These are phyloP conservation scores for Aaosphaeria pasadenensis DNA, from an alignment of 2,329 filamentous ascomycete species.

Conservation along the genomic window DNA sequence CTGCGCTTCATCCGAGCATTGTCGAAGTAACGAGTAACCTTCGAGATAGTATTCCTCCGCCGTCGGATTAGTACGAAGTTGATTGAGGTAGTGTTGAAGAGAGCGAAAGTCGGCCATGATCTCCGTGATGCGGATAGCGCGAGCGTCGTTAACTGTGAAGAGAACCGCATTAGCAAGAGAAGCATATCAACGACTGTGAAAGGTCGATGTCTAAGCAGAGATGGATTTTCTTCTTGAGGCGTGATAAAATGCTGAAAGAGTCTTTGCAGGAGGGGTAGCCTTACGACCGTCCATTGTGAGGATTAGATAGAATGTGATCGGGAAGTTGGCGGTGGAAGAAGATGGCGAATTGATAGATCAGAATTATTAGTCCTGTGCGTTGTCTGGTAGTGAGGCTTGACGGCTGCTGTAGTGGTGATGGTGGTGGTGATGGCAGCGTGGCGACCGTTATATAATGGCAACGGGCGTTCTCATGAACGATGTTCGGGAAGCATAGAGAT, in stretches of 20 bases:
- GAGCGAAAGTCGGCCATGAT: slow-evolving; percentile 64
- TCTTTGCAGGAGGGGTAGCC: slow-evolving; percentile 19
- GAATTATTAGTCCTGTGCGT: too few species aligned
- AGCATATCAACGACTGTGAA: background rate
- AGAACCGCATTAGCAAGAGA: slow-evolving; percentile 10
- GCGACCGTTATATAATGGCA: slow-evolving; percentile 34
- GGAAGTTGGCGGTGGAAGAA: slow-evolving; percentile 8
- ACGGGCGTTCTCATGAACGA: slow-evolving; percentile 23
- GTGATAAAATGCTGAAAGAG: background rate
- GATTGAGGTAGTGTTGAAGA: slow-evolving; percentile 57
- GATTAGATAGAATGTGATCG: too few species aligned
- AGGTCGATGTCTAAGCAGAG: background rate
- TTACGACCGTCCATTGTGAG: slow-evolving; percentile 58
- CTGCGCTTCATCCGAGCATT: slow-evolving; percentile 55
- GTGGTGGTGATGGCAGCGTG: slow-evolving; percentile 25
- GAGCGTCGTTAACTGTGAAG: slow-evolving; percentile 58
- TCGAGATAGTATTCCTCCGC: slow-evolving; percentile 58
- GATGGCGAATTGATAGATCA: background rate
- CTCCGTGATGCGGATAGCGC: slow-evolving; percentile 61
- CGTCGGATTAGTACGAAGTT: slow-evolving; percentile 50
- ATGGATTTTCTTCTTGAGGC: background rate
- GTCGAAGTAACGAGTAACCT: slow-evolving; percentile 57
- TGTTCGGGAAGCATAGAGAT: slow-evolving; percentile 23
- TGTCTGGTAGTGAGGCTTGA: slow-evolving; percentile 9
- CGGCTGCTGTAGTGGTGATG: slow-evolving; percentile 9